Evolutionary conservation across 176 grass and related monocot species (phyloP).

Genomic region (Eremochloa ophiuroides): DNA sequence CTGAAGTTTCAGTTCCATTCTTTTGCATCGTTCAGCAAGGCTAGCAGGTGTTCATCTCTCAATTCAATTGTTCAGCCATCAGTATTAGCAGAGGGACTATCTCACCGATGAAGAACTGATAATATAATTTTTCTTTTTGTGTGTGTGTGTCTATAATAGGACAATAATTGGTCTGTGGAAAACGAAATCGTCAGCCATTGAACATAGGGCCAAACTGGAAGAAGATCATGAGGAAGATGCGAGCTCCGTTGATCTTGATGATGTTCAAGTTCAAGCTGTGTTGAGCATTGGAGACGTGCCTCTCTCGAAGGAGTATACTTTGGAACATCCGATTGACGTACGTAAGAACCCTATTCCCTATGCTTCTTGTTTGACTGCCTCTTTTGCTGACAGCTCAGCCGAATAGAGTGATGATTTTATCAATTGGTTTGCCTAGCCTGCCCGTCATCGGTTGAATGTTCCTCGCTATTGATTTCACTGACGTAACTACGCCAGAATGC

Average conservation of each 20-base stretch:
- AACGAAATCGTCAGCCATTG: slow-evolving; percentile 49
- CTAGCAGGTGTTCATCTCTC: slow-evolving; percentile 45
- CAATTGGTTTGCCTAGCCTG: neutral
- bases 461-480: neutral
- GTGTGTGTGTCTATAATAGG: slow-evolving; percentile 29
- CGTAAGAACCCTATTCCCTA: slow-evolving; percentile 50
- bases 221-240: slow-evolving; percentile 46
- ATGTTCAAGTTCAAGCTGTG: slow-evolving; percentile 35
- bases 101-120: neutral
- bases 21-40: slow-evolving; percentile 71
- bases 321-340: slow-evolving; percentile 56
- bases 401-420: too few species aligned
- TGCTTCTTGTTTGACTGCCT: neutral
- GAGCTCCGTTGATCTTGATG: slow-evolving; percentile 33
- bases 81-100: neutral
- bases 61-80: neutral
- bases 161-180: slow-evolving; percentile 81
- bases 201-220: slow-evolving; percentile 55
- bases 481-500: neutral
- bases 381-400: neutral
- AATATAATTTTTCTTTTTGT: too few species aligned
- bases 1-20: slow-evolving; percentile 90
- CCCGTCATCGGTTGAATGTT: neutral
- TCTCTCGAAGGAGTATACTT: slow-evolving; percentile 46
- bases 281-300: slow-evolving; percentile 45